These are phyloP conservation scores for Bipolaris sorokiniana DNA, from an alignment of 2,329 filamentous ascomycete species.

Conservation along the genomic window DNA sequence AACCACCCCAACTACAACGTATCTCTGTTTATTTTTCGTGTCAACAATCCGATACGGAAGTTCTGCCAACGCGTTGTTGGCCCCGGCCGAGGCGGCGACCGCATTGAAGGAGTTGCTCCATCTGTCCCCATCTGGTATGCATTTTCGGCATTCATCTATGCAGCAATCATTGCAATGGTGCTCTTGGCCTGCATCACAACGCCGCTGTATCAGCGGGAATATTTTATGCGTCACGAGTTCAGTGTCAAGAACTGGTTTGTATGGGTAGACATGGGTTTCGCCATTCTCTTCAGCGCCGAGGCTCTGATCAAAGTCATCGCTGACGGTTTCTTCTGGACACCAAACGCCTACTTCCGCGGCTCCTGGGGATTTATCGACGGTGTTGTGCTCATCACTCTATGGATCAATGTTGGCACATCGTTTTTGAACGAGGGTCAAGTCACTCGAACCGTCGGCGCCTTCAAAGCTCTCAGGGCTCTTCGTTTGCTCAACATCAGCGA, in stretches of 20 bases:
- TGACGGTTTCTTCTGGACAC: conserved; percentile 94
- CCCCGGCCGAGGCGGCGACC: conserved; percentile 82
- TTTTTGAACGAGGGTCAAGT: conserved; percentile 82
- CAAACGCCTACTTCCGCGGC: conserved; percentile 94
- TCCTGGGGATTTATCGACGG: conserved; percentile 97
- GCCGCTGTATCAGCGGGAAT: conserved; percentile 88
- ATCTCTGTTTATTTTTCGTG: conserved; percentile 83
- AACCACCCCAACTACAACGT: conserved; percentile 92
- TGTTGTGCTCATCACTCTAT: conserved; percentile 87
- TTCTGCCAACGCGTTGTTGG: conserved; percentile 90
- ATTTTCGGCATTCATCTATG: conserved; percentile 93
- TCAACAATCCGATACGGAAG: conserved; percentile 76
- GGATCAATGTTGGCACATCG: conserved; percentile 90
- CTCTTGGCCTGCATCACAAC: conserved; percentile 92
- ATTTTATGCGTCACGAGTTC: conserved; percentile 68
- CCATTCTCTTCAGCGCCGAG: conserved; percentile 82
- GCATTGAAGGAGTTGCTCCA: conserved; percentile 87
- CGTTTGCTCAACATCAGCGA: conserved; percentile 94
- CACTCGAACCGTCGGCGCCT: conserved; percentile 89
- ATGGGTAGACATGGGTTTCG: conserved; percentile 90
- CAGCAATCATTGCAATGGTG: conserved; percentile 97
- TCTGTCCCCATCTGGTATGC: conserved; percentile 90
- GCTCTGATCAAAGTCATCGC: conserved; percentile 91
- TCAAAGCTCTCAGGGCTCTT: conserved; percentile 92
- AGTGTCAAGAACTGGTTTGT: conserved; percentile 86